Evolutionary conservation across 139 green algal species (phyloP), one percentile per base, ranked within the genome.

Genomic region (Nannochloris sp.): DNA sequence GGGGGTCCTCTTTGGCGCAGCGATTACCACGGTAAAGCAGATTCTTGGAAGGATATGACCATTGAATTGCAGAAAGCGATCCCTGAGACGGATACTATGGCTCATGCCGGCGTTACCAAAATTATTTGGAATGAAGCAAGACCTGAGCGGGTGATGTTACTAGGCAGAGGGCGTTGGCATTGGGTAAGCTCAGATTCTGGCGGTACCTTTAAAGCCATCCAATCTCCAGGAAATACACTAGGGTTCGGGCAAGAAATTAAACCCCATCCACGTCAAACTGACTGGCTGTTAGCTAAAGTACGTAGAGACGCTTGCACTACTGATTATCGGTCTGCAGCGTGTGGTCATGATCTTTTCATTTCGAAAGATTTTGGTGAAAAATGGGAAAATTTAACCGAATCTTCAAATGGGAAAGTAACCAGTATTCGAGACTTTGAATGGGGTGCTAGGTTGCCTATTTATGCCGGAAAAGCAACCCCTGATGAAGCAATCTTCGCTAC

Each of bases 361-460:
- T 75, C 81, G 14, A 54, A 89, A 65, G 83, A 89, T 58, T 80
- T 86, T 69, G 70, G 64, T 25, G 36, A 53, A 15, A 73, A 15
- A 8, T 96, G 87, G 87, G 65, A n/a, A 19, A 96, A 97, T 75
- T 63, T 96, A 39, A 96, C 89, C 7, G 77, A 57, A 3, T 70
- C 73, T n/a, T 80, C 84, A 2, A 51, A 73, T 14, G 87, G 84
- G 31, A 74, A 77, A 10, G 72, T 98, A 29, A 69, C 83, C 1
- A 76, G 75, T 46, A 95, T 98, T 61, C 80, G 91, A 15, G 92
- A 97, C 71, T 97, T 89, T 75, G 91, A 96, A 67, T 98, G 92
- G 92, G 92, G 81, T 36, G 72, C 70, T 25, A 74, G 60, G n/a
- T 65, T 83, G 51, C 44, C 46, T 9, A 70, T 37, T 46, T 78